Base-by-base conservation (phyloP, 192 early-diverging fungal species). In the Geranomyces michiganensis region DNA sequence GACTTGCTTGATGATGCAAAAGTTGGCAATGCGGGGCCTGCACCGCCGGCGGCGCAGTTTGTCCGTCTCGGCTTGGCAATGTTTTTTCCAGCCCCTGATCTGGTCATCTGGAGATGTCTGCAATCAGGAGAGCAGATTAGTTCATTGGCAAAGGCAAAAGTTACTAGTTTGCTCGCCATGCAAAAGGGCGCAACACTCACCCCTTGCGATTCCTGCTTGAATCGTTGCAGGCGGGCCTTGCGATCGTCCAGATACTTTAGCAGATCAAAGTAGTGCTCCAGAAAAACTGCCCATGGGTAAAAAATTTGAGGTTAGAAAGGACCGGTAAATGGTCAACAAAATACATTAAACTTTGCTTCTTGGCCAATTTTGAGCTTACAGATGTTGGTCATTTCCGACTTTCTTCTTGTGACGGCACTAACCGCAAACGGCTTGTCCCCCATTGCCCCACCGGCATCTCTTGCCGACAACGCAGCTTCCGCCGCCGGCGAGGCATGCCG, bases 261-360 rank as follows among this genome's bases (percentile, higher is more conserved):
- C 13, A 94, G 84, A 70, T 91, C 89, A 64, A 90, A 88, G 73
- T 95, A 95, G 77, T 92, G 87, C 71, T 94, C 92, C 22, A 92
- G 77, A 71, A 95, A 93, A 67, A 90, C 84, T 87, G 68, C 56
- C n/a, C n/a, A n/a, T n/a, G n/a, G n/a, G n/a, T n/a, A n/a, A n/a
- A n/a, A n/a, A n/a, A n/a, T n/a, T n/a, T n/a, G n/a, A n/a, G n/a
- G n/a, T n/a, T n/a, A n/a, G n/a, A n/a, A n/a, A n/a, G n/a, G n/a
- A n/a, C n/a, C n/a, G n/a, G n/a, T n/a, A n/a, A n/a, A n/a, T n/a
- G n/a, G n/a, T n/a, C n/a, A n/a, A n/a, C n/a, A n/a, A n/a, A n/a
- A n/a, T n/a, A n/a, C n/a, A n/a, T n/a, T n/a, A n/a, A n/a, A n/a
- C n/a, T n/a, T n/a, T n/a, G n/a, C n/a, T n/a, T n/a, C n/a, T n/a